Conservation (phyloP, 176 grass and related monocot species). For the Metroxylon sagu region DNA sequence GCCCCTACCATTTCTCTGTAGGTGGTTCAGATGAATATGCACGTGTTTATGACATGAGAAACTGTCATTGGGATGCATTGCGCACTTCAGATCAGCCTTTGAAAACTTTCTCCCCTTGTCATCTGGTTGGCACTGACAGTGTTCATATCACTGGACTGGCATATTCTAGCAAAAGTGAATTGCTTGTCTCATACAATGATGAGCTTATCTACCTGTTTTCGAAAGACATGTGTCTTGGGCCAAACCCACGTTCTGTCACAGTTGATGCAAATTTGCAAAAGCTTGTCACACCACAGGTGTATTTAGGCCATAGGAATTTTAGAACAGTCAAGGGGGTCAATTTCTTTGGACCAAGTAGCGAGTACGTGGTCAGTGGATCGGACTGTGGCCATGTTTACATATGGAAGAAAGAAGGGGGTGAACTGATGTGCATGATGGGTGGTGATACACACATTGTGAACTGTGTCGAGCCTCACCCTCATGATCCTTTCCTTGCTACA, state of each 20-base stretch:
- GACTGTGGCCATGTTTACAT: slow-evolving; percentile 83
- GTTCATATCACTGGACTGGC: slow-evolving; percentile 59
- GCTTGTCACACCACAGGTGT: slow-evolving; percentile 37
- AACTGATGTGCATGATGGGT: slow-evolving; percentile 61
- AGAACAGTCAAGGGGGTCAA: slow-evolving; percentile 68
- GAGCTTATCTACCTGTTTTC: slow-evolving; percentile 67
- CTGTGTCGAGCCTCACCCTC: slow-evolving; percentile 63
- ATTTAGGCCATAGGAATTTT: slow-evolving; percentile 72
- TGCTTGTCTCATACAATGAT: slow-evolving; percentile 79
- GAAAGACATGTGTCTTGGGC: slow-evolving; percentile 53
- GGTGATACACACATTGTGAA: slow-evolving; percentile 62
- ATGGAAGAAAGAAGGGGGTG: slow-evolving; percentile 72
- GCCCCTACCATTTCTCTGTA: slow-evolving; percentile 57
- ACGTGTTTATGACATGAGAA: slow-evolving; percentile 70
- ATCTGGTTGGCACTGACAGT: slow-evolving; percentile 38
- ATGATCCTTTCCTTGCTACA: slow-evolving; percentile 60
- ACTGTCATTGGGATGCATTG: slow-evolving; percentile 25
- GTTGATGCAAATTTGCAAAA: slow-evolving; percentile 24
- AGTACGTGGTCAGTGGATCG: slow-evolving; percentile 82
- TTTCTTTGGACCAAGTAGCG: slow-evolving; percentile 73
- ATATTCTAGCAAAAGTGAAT: slow-evolving; percentile 58
- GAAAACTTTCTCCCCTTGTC: slow-evolving; percentile 62
- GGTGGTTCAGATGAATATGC: slow-evolving; percentile 71
- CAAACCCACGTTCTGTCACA: slow-evolving; percentile 27
- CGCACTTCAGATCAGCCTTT: slow-evolving; percentile 36